Evolutionary conservation across 176 grass and related monocot species (phyloP).

Genomic region (Eleusine coracana): DNA sequence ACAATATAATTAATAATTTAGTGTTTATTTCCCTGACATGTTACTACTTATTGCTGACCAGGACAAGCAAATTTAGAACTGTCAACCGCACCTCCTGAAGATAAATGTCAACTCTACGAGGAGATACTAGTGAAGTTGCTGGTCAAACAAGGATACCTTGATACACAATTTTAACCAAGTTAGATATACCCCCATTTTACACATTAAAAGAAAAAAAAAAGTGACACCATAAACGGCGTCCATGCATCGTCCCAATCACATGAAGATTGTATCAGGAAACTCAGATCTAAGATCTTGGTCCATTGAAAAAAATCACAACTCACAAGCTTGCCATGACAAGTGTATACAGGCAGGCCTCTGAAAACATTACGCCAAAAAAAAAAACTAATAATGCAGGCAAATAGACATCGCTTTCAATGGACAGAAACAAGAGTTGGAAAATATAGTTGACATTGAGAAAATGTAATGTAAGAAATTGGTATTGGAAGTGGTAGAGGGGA

Average conservation of each 20-base stretch:
- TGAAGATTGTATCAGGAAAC: constrained; percentile 16
- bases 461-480: constrained; percentile 16
- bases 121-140: constrained; percentile 22
- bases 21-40: neutral
- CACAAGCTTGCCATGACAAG: constrained; percentile 35
- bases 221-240: neutral
- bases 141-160: constrained; percentile 27
- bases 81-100: neutral
- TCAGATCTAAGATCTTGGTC: constrained; percentile 17
- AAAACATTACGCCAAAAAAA: neutral
- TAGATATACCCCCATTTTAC: neutral
- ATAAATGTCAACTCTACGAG: constrained; percentile 52
- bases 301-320: constrained; percentile 39
- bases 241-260: constrained; percentile 13
- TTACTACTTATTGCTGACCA: constrained; percentile 33
- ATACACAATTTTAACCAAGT: constrained; percentile 11
- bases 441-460: neutral
- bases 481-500: neutral
- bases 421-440: constrained; percentile 39
- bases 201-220: constrained; percentile 12
- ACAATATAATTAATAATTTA: constrained; percentile 16
- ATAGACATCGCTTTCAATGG: constrained; percentile 20
- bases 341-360: neutral
- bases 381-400: neutral
- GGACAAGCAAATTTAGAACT: constrained; percentile 35